These are phyloP conservation scores for Leucocoprinus leucothites DNA, from an alignment of 768 basidiomycete genomes.

Conservation along the genomic window DNA sequence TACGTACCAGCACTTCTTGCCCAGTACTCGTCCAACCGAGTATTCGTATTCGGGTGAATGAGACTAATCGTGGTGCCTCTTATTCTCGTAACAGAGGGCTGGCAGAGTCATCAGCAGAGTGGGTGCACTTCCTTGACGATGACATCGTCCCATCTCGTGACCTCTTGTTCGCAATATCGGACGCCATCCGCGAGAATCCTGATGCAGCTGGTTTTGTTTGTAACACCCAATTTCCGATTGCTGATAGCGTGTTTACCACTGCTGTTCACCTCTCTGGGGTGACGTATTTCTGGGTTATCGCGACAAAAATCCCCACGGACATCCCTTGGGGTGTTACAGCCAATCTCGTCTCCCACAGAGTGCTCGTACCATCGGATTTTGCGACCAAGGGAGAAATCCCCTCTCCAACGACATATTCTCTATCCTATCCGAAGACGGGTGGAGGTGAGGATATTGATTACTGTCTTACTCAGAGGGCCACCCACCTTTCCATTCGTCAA, in stretches of 20 bases:
- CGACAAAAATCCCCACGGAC: constrained; percentile 42
- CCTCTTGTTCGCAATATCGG: constrained; percentile 45
- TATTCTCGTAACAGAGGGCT: constrained; percentile 55
- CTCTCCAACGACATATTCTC: constrained; percentile 27
- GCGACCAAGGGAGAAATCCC: neutral
- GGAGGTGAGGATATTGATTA: constrained; percentile 66
- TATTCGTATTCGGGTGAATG: constrained; percentile 52
- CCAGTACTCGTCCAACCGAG: constrained; percentile 42
- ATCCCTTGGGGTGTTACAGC: constrained; percentile 66
- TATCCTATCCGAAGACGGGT: constrained; percentile 56
- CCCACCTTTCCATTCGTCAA: constrained; percentile 29
- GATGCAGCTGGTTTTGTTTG: constrained; percentile 54
- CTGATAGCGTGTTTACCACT: constrained; percentile 45
- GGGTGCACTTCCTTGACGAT: constrained; percentile 61
- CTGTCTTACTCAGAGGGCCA: constrained; percentile 26
- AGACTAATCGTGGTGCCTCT: constrained; percentile 46
- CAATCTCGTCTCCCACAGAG: constrained; percentile 44
- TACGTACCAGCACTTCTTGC: constrained; percentile 33
- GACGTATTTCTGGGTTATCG: constrained; percentile 63
- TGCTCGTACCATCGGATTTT: neutral
- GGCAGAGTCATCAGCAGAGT: constrained; percentile 52
- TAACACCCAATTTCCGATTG: constrained; percentile 45
- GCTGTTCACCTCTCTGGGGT: constrained; percentile 56
- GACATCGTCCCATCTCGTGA: constrained; percentile 42
- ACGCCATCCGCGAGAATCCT: constrained; percentile 41